Evolutionary conservation across 169 alveolate genomes (phyloP).

Genomic region (Plasmodium coatneyi): DNA sequence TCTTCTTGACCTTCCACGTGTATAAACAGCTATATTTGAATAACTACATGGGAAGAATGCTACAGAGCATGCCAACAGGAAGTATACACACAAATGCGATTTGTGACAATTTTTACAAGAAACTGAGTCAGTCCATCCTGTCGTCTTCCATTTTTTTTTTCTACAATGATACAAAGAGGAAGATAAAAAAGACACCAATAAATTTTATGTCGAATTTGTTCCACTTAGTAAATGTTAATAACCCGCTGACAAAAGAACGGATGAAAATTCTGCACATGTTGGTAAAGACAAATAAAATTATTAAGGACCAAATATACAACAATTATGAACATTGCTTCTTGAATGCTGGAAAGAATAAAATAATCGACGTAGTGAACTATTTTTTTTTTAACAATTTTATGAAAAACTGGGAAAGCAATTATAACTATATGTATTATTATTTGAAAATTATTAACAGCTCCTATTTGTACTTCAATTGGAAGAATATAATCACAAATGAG

Average conservation of each 20-base stretch:
- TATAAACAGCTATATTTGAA: constrained; percentile 43
- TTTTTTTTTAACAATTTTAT: constrained; percentile 43
- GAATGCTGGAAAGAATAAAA: constrained; percentile 22
- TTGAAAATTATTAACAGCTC: constrained; percentile 50
- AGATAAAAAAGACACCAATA: constrained; percentile 47
- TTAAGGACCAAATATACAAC: constrained; percentile 45
- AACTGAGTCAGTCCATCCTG: constrained; percentile 2
- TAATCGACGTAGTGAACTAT: constrained; percentile 58
- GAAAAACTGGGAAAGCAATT: constrained; percentile 36
- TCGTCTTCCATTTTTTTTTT: constrained; percentile 34
- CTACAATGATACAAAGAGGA: neutral
- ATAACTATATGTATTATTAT: constrained; percentile 35
- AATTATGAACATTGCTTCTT: constrained; percentile 63
- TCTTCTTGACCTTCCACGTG: constrained; percentile 39
- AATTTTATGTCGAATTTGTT: constrained; percentile 61
- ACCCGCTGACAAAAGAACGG: constrained; percentile 36
- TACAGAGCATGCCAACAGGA: neutral
- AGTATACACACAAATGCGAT: constrained; percentile 28
- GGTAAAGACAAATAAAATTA: constrained; percentile 33
- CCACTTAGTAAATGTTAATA: constrained; percentile 36
- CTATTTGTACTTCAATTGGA: constrained; percentile 9
- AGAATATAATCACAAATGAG: constrained; percentile 17
- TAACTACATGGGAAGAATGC: constrained; percentile 31
- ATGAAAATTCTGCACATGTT: constrained; percentile 12
- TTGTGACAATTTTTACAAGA: constrained; percentile 10